Evolutionary conservation across 139 green algal species (phyloP), one percentile per base, ranked within the genome.

Genomic region (Tetradesmus lagerheimii): DNA sequence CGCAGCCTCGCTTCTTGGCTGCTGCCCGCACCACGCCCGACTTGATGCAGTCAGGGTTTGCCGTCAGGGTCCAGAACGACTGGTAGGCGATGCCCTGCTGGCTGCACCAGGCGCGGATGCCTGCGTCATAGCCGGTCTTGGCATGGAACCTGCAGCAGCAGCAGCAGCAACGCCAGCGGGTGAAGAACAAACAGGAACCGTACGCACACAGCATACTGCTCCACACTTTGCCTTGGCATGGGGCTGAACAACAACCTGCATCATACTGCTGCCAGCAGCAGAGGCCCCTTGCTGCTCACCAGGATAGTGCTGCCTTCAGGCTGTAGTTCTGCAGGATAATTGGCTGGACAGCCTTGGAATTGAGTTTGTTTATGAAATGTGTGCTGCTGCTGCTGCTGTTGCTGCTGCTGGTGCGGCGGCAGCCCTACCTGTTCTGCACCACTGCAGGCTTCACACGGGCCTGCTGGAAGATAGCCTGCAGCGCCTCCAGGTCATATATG

Each of bases 11-110:
- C 37, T 88, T 39, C 43, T n/a, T 29, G 8, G 83, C 62, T 31
- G 39, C 64, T 62, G 38, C 16, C 50, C 27, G 34, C 27, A 88
- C 83, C 34, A 43, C 62, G n/a, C 15, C 16, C 5, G 29, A 53
- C 20, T 39, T 80, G 8, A 88, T 11, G n/a, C 57, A 66, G 76
- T 88, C 83, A 64, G 83, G 83, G 39, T 88, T 88, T 4, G 83
- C 83, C 8, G 83, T 88, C 14, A 88, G 83, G 2, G 83, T 88
- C 83, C 83, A 88, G 64, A 88, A 88, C 2, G 27, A 45, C 37
- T 80, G 83, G 38, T 64, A 88, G 27, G 43, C 43, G 5, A 87
- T 12, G 4, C 31, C 34, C 50, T 75, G 79, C 53, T 87, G 18
- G 23, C 20, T 53, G 53, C 82, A 87, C n/a, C 45, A 77, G 20